Base-by-base conservation (phyloP, 139 green algal species). In the Coccomyxa sp. region DNA sequence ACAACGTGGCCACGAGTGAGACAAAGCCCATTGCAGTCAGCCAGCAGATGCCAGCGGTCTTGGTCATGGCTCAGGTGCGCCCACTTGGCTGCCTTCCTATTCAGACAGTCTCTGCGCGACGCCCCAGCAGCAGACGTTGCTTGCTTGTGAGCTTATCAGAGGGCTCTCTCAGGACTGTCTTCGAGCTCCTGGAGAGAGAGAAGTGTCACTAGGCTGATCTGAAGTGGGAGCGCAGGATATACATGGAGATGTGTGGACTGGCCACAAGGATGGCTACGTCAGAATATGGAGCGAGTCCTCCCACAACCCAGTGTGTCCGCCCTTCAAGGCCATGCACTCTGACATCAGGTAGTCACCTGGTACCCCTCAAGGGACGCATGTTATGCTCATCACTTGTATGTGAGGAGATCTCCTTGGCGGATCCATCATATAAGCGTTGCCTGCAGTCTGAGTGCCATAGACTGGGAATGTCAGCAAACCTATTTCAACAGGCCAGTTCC, bases 201-300 rank as follows among this genome's bases (percentile, higher is more conserved):
- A 22, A 37, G 33, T 31, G 29, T 73, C 1, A 73, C 68, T 31
- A 39, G 68, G 6, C 3, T 73, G 24, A 73, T 3, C 31, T 38
- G 68, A 3, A 2, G 68, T 50, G 31, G 33, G 27, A 31, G 50
- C 5, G 50, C 50, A 64, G 50, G 50, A 64, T 22, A 64, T 64
- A 18, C 22, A 18, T 64, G 77, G 82, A 24, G n/a, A 78, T 18
- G 40, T 90, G 29, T 90, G 86, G 86, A 80, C 82, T 37, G 86
- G 85, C 12, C 82, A 90, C 71, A 72, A 76, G 16, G 78, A 37
- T 33, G 86, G 86, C 29, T 29, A 38, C 7, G 75, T 85, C 8
- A 39, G 71, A 35, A 41, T 85, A n/a, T 89, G 84, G 84, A 78
- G 79, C 38, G 75, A 84, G 12, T 73, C 35, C 7, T 33, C 34